These are phyloP conservation scores for Leccinum solheimii DNA, from an alignment of 1,284 basidiomycete species.

Conservation along the genomic window DNA sequence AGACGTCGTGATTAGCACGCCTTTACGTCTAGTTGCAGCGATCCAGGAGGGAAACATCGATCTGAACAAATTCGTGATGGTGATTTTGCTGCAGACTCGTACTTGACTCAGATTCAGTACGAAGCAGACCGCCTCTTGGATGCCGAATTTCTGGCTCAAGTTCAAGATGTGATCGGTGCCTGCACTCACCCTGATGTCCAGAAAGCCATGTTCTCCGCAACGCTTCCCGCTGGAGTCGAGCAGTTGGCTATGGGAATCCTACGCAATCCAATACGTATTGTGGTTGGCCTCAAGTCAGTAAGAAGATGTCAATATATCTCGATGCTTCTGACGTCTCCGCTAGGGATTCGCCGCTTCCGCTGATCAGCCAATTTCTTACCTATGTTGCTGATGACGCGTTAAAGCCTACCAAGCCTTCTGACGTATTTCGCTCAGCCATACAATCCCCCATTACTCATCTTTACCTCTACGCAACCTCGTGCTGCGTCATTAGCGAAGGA, in stretches of 20 bases:
- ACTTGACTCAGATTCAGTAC: slow-evolving; percentile 48
- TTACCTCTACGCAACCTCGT: slow-evolving; percentile 90
- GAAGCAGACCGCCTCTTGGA: slow-evolving; percentile 93
- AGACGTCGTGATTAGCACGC: slow-evolving; percentile 85
- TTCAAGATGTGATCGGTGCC: slow-evolving; percentile 85
- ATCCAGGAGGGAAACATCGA: slow-evolving; percentile 68
- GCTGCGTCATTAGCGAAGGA: slow-evolving; percentile 90
- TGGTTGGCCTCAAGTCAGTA: slow-evolving; percentile 88
- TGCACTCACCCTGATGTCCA: slow-evolving; percentile 75
- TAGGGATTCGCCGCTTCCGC: slow-evolving; percentile 84
- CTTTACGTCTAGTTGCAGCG: slow-evolving; percentile 73
- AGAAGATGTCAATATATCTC: neutral
- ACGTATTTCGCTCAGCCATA: slow-evolving; percentile 82
- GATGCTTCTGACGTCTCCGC: slow-evolving; percentile 6
- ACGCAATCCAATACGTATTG: slow-evolving; percentile 80
- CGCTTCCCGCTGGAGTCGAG: slow-evolving; percentile 87
- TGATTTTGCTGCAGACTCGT: neutral
- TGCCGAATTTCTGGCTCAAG: slow-evolving; percentile 84
- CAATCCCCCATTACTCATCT: slow-evolving; percentile 90
- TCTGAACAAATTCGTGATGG: slow-evolving; percentile 63
- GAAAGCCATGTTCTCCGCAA: slow-evolving; percentile 94
- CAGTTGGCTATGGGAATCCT: slow-evolving; percentile 86
- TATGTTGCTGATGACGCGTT: slow-evolving; percentile 94
- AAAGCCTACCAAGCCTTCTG: slow-evolving; percentile 84
- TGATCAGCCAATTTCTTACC: slow-evolving; percentile 83